Base-by-base conservation (phyloP, 495 filamentous ascomycete species). In the Tuber brumale region DNA sequence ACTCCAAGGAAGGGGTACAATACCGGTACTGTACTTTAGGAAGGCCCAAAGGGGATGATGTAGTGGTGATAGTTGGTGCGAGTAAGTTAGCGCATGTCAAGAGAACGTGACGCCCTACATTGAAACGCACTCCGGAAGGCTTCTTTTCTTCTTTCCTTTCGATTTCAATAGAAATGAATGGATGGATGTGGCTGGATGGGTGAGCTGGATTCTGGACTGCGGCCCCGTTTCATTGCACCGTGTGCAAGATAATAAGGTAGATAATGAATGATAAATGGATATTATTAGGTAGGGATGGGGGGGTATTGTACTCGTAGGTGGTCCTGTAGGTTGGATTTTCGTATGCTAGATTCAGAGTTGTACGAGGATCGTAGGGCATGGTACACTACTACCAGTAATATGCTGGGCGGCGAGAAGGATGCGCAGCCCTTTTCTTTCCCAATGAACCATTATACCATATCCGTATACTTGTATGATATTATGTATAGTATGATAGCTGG, bases 351-450 rank as follows among this genome's bases (percentile, higher is more conserved):
- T n/a, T 66, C 31, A 12, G 57, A 31, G 16, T 3, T 35, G 48
- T 51, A n/a, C 23, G 23, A 44, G 41, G 69, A 39, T 37, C 37
- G 37, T 70, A 70, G 39, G 31, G 57, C 41, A 37, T 19, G 69
- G 7, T 21, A 41, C n/a, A 41, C 5, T 39, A 31, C 23, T 41
- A 1, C 5, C 66, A 31, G 71, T 44, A 23, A 70, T 46, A 69
- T 66, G 18, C 74, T 74, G 61, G 72, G 70, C 70, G 70, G 61
- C 72, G 74, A 79, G 72, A 44, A 70, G 48, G 51, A 41, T 73
- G 70, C 69, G 66, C 69, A 44, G 51, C 69, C 31, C n/a, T 61
- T 35, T 37, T 27, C 31, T 35, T 19, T 12, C 27, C 39, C 48
- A 74, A 46, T n/a, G 35, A 70, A 66, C 57, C 18, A 46, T 12